Evolutionary conservation across 176 grass and related monocot genomes (phyloP), one percentile per base, ranked within the genome.

Genomic region (Bolboschoenus planiculmis): DNA sequence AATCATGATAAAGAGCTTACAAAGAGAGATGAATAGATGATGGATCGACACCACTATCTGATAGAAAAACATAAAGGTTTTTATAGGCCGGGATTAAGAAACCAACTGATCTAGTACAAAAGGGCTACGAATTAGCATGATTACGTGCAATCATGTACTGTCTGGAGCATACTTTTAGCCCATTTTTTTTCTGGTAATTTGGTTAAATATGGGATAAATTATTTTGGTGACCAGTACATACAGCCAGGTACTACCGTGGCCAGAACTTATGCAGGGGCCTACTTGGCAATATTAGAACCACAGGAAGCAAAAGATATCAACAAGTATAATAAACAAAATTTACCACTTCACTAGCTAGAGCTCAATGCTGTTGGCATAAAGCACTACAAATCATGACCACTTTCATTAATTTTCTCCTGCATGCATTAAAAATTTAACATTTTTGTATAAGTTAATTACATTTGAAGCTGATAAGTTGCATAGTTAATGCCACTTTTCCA

Each of bases 341-440:
- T 80, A 59, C 55, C 59, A 47, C 27, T 55, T 82, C 44, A 76
- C 78, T 81, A 37, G 79, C 58, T 82, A 82, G 37, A 82, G 34
- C 59, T 42, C 14, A n/a, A 82, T 31, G 35, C 24, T 48, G 57
- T 82, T 57, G 40, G 23, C 14, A 47, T 82, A 58, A 26, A 54
- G 78, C 30, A 80, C 50, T 80, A 80, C 8, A 59, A 55, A 54
- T 80, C 78, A 40, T 56, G 35, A 80, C 33, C 56, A 29, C 7
- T 62, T 82, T 65, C 36, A 64, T 82, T 63, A 26, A 82, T 65
- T 64, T 64, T 82, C n/a, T 82, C 79, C 79, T 82, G 79, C 79
- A 82, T 46, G n/a, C 53, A 82, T n/a, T 63, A 61, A 33, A 76
- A 51, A 51, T 76, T 76, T 30, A 76, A 76, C 14, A 50, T 31